phyloP scores from a whole-genome alignment of 2,329 filamentous ascomycete genomes.

The Stachybotrys elegans region DNA sequence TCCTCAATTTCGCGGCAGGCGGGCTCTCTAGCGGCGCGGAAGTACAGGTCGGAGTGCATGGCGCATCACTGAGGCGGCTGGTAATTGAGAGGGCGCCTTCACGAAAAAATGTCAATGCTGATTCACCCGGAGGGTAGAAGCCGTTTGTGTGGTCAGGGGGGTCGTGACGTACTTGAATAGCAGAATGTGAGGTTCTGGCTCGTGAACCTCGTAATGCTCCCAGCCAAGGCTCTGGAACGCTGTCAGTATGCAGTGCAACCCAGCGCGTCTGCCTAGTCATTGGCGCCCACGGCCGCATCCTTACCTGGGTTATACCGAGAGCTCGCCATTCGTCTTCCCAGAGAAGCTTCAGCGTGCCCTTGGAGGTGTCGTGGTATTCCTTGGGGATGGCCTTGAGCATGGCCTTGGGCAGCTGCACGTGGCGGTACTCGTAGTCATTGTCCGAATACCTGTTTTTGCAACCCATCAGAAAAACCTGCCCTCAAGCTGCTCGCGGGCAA shows the following conservation, averaged over 20 bases:
- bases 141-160: neutral
- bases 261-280: too few species aligned
- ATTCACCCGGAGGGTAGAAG: neutral
- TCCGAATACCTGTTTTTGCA: constrained; percentile 89
- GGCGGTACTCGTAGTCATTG: constrained; percentile 89
- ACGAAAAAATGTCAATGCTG: constrained; percentile 3
- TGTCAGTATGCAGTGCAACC: too few species aligned
- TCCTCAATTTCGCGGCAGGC: too few species aligned
- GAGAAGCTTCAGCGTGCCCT: constrained; percentile 90
- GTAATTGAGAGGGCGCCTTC: constrained; percentile 80
- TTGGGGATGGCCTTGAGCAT: constrained; percentile 97
- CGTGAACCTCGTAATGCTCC: constrained; percentile 99
- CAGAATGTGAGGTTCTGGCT: constrained; percentile 96
- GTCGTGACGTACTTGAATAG: constrained; percentile 88
- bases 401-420: constrained; percentile 94
- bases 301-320: constrained; percentile 92
- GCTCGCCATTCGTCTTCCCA: constrained; percentile 99
- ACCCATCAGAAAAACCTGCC: too few species aligned
- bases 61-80: constrained; percentile 57
- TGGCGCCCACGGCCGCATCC: too few species aligned
- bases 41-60: neutral
- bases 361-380: constrained; percentile 83
- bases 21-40: too few species aligned
- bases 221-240: constrained; percentile 79
- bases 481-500: too few species aligned